Conservation (phyloP, 352 stramenopile species). For the Globisporangium spiculum region DNA sequence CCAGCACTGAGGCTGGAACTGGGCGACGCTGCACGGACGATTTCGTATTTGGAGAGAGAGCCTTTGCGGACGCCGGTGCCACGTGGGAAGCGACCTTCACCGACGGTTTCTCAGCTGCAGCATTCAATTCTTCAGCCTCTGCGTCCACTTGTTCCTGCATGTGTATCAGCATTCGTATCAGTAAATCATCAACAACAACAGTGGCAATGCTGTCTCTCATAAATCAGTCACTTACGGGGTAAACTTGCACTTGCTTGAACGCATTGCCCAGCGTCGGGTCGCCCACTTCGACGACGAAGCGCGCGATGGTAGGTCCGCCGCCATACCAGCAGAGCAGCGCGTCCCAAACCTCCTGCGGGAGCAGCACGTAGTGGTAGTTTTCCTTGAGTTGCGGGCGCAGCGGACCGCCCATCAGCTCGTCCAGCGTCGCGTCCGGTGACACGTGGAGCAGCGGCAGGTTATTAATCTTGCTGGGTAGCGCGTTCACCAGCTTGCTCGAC, state of each 20-base stretch:
- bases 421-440: conserved; percentile 34
- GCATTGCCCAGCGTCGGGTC: conserved; percentile 47
- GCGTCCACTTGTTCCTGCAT: conserved; percentile 33
- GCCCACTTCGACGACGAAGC: conserved; percentile 69
- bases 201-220: background rate
- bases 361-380: conserved; percentile 67
- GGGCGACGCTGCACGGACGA: conserved; percentile 20
- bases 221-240: conserved; percentile 37
- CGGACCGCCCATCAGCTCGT: conserved; percentile 69
- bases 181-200: background rate
- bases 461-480: conserved; percentile 54
- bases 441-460: conserved; percentile 64
- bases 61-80: background rate
- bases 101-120: conserved; percentile 19
- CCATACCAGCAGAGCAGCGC: conserved; percentile 64
- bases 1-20: conserved; percentile 15
- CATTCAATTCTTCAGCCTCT: conserved; percentile 21
- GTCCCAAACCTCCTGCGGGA: conserved; percentile 79
- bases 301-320: conserved; percentile 65
- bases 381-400: conserved; percentile 66
- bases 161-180: background rate
- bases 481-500: conserved; percentile 11
- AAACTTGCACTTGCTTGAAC: conserved; percentile 78
- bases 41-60: conserved; percentile 21
- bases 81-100: conserved; percentile 10